Evolutionary conservation across 805 yeast genomes (phyloP).

Genomic region (Candida tallmaniae): DNA sequence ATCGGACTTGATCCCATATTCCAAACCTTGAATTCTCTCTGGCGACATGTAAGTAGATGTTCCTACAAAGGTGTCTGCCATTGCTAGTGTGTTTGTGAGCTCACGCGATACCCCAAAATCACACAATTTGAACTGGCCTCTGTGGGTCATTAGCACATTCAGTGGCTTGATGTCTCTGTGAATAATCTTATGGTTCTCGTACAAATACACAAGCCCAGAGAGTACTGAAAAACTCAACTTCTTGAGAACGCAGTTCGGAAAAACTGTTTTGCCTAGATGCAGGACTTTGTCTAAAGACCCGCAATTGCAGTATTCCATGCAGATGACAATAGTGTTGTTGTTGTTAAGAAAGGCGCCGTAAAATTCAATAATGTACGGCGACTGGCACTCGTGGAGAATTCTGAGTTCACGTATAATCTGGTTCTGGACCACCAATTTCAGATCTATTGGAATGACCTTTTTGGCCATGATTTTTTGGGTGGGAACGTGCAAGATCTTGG

Average conservation of each 20-base stretch:
- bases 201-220: constrained; percentile 76
- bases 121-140: constrained; percentile 85
- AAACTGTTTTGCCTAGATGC: constrained; percentile 38
- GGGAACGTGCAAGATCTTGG: constrained; percentile 84
- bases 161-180: constrained; percentile 97
- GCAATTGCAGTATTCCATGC: constrained; percentile 96
- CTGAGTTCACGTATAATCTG: constrained; percentile 86
- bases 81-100: constrained; percentile 75
- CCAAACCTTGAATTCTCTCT: constrained; percentile 92
- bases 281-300: constrained; percentile 84
- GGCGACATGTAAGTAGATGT: constrained; percentile 97
- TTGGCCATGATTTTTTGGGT: constrained; percentile 87
- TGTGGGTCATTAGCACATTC: constrained; percentile 81
- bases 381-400: constrained; percentile 85
- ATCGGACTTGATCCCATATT: constrained; percentile 91
- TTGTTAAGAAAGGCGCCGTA: constrained; percentile 79
- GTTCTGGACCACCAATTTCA: constrained; percentile 69
- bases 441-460: constrained; percentile 81
- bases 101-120: constrained; percentile 97
- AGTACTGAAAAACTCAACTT: constrained; percentile 74
- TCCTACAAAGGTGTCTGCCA: constrained; percentile 96
- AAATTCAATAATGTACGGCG: constrained; percentile 79
- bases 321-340: constrained; percentile 71
- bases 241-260: constrained; percentile 63
- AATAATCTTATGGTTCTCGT: constrained; percentile 79